These are phyloP conservation scores for Suhomyces terraborum DNA, from an alignment of 1,139 yeast genomes.

Conservation along the genomic window DNA sequence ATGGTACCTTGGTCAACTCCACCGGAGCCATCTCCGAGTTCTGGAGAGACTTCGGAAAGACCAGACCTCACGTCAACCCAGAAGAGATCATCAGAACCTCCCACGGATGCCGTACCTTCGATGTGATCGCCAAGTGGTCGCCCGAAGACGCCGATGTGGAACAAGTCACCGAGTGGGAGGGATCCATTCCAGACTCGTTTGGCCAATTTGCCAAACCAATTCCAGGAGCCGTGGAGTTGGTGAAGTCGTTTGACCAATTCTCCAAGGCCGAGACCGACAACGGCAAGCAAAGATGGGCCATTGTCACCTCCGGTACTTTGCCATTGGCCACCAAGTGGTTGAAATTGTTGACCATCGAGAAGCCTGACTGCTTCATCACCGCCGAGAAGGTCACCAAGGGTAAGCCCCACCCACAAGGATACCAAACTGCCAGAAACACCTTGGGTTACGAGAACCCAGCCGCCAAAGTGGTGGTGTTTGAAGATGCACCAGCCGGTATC, in stretches of 20 bases:
- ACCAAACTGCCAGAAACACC: slow-evolving; percentile 62
- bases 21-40: slow-evolving; percentile 81
- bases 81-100: slow-evolving; percentile 70
- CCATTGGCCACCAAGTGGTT: slow-evolving; percentile 82
- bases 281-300: slow-evolving; percentile 66
- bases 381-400: slow-evolving; percentile 78
- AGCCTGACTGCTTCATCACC: slow-evolving; percentile 75
- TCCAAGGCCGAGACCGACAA: slow-evolving; percentile 45
- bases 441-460: slow-evolving; percentile 50
- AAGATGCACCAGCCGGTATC: slow-evolving; percentile 89
- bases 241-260: slow-evolving; percentile 51
- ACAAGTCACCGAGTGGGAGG: slow-evolving; percentile 70
- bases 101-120: slow-evolving; percentile 83
- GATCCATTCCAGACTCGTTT: slow-evolving; percentile 68
- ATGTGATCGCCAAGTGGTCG: slow-evolving; percentile 71
- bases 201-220: slow-evolving; percentile 73
- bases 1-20: slow-evolving; percentile 82
- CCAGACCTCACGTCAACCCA: slow-evolving; percentile 70
- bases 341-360: slow-evolving; percentile 57
- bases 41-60: slow-evolving; percentile 73
- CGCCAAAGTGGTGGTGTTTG: slow-evolving; percentile 69
- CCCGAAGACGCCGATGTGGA: slow-evolving; percentile 71
- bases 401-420: slow-evolving; percentile 85
- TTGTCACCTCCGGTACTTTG: slow-evolving; percentile 81
- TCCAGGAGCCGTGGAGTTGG: slow-evolving; percentile 70